Conservation (phyloP, 106 monocot genomes). For the Apostasia ramifera region DNA sequence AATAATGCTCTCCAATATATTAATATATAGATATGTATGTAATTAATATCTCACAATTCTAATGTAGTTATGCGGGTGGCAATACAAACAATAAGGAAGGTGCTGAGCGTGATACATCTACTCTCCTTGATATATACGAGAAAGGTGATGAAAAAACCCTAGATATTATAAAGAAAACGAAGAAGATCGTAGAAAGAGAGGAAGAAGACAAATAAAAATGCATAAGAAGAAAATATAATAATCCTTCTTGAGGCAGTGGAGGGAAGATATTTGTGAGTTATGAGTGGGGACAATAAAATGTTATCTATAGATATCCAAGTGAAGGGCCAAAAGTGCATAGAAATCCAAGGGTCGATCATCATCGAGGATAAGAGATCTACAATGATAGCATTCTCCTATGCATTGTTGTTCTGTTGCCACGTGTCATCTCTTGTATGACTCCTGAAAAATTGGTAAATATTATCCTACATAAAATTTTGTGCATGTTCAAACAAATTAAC, state of each 20-base stretch:
- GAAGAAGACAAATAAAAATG: background rate
- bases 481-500: too few relatives aligned
- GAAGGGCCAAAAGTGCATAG: constrained; percentile 2
- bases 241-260: background rate
- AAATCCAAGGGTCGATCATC: background rate
- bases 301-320: constrained; percentile 2
- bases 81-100: background rate
- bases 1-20: too few relatives aligned
- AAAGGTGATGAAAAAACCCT: background rate
- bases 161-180: too few relatives aligned
- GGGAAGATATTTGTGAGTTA: background rate
- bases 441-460: too few relatives aligned
- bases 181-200: background rate
- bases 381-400: too few relatives aligned
- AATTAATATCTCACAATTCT: background rate
- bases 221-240: background rate
- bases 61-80: background rate
- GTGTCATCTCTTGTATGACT: too few relatives aligned
- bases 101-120: background rate
- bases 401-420: too few relatives aligned
- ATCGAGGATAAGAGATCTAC: background rate
- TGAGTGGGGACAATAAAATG: background rate
- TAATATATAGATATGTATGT: too few relatives aligned
- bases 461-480: too few relatives aligned
- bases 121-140: background rate